Evolutionary conservation across 495 filamentous ascomycete genomes (phyloP).

Genomic region (Aspergillus sparsus): DNA sequence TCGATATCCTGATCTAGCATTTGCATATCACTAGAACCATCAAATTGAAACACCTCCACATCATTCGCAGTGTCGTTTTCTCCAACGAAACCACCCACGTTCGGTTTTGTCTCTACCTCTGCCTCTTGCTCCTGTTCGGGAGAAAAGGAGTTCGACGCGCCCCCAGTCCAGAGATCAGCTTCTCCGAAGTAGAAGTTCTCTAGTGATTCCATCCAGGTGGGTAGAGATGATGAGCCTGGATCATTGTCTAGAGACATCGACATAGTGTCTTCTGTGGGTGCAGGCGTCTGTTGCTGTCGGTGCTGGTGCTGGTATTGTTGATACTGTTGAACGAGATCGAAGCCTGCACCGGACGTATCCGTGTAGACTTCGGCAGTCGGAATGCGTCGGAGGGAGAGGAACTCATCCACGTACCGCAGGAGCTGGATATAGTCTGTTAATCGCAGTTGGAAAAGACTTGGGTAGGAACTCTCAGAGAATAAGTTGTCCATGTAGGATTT

Average conservation of each 20-base stretch:
- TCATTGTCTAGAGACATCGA: neutral
- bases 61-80: neutral
- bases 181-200: neutral
- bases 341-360: neutral
- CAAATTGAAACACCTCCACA: neutral
- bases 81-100: neutral
- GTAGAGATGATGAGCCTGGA: neutral
- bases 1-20: neutral
- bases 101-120: neutral
- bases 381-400: constrained; percentile 15
- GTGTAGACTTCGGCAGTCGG: constrained; percentile 9
- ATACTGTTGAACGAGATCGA: neutral
- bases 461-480: constrained; percentile 2
- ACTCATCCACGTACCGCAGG: constrained; percentile 19
- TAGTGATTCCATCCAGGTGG: neutral
- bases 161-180: neutral
- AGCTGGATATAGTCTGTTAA: constrained; percentile 17
- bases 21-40: neutral
- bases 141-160: neutral
- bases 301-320: neutral
- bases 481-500: neutral
- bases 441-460: constrained; percentile 17
- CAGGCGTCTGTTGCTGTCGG: neutral
- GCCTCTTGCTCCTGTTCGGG: neutral
- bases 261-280: neutral